A percentile compares a stretch with the other conserved stretches of the same genome.
These are phyloP conservation scores for Blastocystis sp. DNA, from an alignment of 352 stramenopile species.

Conservation along the genomic window DNA sequence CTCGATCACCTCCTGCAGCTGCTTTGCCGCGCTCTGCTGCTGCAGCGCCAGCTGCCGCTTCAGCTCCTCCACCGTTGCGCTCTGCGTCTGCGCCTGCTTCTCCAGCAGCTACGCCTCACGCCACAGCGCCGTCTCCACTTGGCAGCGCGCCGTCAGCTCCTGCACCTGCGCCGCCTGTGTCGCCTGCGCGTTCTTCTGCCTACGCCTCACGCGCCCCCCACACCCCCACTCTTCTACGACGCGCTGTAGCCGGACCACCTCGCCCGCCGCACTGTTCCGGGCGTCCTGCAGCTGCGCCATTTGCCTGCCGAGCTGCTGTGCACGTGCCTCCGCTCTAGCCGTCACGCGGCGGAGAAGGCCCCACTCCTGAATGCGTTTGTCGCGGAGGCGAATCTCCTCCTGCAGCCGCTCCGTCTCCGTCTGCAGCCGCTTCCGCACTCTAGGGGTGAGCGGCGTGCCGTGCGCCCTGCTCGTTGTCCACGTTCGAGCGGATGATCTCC, in stretches of 20 bases:
- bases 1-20: constrained; percentile 54
- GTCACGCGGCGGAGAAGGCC: background rate
- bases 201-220: background rate
- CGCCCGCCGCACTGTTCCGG: background rate
- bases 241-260: background rate
- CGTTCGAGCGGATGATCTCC: constrained; percentile 47
- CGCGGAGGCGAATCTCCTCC: constrained; percentile 29
- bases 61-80: constrained; percentile 14
- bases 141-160: background rate
- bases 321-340: constrained; percentile 2
- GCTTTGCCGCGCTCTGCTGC: background rate
- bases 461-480: background rate
- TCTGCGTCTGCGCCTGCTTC: constrained; percentile 8
- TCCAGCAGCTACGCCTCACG: constrained; percentile 2
- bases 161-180: background rate
- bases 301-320: background rate
- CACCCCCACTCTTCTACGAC: constrained; percentile 18
- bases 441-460: background rate
- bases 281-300: background rate
- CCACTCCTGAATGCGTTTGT: constrained; percentile 26
- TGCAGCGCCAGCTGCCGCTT: constrained; percentile 8
- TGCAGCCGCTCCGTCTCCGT: constrained; percentile 33
- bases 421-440: constrained; percentile 21
- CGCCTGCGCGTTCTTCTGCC: constrained; percentile 27
- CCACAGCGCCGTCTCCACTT: background rate